These are phyloP conservation scores for Cercospora berteroae DNA, from an alignment of 2,329 filamentous ascomycete genomes.

Conservation along the genomic window DNA sequence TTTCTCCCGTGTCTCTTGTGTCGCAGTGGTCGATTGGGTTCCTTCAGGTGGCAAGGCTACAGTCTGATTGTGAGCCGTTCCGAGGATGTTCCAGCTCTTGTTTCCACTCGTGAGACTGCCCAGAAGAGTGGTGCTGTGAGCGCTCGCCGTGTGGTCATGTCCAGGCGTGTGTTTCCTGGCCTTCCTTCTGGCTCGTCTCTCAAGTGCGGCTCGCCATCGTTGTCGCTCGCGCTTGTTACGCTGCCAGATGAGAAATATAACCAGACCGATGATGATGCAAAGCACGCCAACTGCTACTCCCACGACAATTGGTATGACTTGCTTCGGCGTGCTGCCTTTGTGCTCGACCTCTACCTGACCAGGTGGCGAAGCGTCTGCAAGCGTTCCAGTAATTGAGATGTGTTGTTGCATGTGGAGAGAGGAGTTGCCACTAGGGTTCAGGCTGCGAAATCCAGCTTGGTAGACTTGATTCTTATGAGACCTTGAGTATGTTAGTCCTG, in stretches of 20 bases:
- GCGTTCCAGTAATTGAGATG: not conserved
- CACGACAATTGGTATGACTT: constrained; percentile 3
- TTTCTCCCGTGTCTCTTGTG: constrained; percentile 1
- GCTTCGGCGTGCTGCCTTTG: not conserved
- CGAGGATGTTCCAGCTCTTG: constrained; percentile 9
- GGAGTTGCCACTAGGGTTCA: constrained; percentile 8
- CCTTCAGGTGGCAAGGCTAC: not conserved
- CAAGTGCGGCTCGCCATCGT: constrained; percentile 7
- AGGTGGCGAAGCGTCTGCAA: constrained; percentile 4
- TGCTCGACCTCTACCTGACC: not conserved
- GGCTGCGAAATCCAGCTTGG: constrained; percentile 13
- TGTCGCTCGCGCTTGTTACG: constrained; percentile 9
- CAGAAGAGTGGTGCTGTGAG: constrained; percentile 10
- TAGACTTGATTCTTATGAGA: constrained; percentile 17
- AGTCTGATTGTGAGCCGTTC: not conserved
- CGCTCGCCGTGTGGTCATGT: not conserved
- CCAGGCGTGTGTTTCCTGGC: not conserved
- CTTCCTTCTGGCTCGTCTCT: constrained; percentile 4
- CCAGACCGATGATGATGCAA: not conserved
- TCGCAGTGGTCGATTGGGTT: not conserved
- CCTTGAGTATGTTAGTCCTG: not conserved
- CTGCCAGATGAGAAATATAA: constrained; percentile 6
- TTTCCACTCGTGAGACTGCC: constrained; percentile 7
- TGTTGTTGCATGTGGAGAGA: constrained; percentile 12
- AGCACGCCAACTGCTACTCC: constrained; percentile 2